Base-by-base conservation (phyloP, 176 grass and related monocot genomes). In the Oropetium thomaeum region DNA sequence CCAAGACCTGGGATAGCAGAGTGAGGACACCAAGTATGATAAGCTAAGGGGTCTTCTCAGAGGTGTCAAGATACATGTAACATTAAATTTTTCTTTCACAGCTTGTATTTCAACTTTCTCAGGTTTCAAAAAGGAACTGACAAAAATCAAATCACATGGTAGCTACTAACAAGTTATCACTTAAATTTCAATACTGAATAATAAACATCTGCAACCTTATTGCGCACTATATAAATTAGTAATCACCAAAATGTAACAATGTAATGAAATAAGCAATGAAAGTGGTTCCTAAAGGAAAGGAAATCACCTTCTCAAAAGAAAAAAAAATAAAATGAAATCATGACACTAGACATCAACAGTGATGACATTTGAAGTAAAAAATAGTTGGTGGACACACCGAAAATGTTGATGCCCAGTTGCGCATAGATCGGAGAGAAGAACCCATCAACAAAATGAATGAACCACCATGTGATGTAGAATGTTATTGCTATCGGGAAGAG, bases 391-490 rank as follows among this genome's bases (percentile, higher is more conserved):
- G 40, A 67, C 75, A 62, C 85, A 96, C 93, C 93, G 54, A 96
- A 96, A 70, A 96, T 90, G 57, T 92, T 96, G 81, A 96, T 96
- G 44, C 89, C 93, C 69, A 96, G 87, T 78, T 96, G 87, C 29
- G 93, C 89, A 74, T 90, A 96, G 67, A 96, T 96, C 51, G 93
- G 93, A 30, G 93, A 96, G 80, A 96, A 96, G 73, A 96, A 96
- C 23, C 92, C 92, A 85, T 96, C 92, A 89, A 92, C 89, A 82
- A 96, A 96, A 85, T 90, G 89, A 88, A 96, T 92, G 84, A 96
- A 96, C 93, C 93, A 96, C 93, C 93, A 96, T 31, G 93, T 96
- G 82, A 96, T 92, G 81, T 96, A 96, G 87, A 96, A 96, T 44
- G 93, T 96, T 78, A 96, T 84, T 31, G 93, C 93, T 77, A 96